Evolutionary conservation across 2,329 filamentous ascomycete genomes (phyloP), one percentile per base, ranked within the genome.

Genomic region (Aureobasidium zeae): DNA sequence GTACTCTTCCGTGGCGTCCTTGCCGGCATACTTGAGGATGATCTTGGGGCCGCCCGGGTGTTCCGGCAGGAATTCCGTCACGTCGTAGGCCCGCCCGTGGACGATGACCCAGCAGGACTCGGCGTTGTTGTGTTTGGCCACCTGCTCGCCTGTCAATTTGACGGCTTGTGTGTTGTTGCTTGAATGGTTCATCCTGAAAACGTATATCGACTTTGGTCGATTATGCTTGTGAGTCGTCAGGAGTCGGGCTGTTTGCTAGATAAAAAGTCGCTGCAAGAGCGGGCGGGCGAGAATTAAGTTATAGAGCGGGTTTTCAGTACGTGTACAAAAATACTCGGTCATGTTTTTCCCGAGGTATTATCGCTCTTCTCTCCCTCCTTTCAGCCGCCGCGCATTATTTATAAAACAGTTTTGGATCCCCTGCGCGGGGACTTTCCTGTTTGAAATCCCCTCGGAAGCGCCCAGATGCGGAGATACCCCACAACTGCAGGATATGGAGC

Each of bases 1-100:
- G 64, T 85, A 95, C 58, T 86, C 86, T 61, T 88, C 84, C 25
- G 87, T 93, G 28, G 87, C 87, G 70, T 95, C 88, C 71, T 89
- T 93, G 55, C 88, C 87, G 21, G 88, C 88, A 66, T 95, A 94
- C 68, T 94, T 94, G 52, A 98, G 75, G 57, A 98, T 96, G 62
- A 96, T 93, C 60, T 89, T 91, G 52, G 79, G 74, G 26, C 86
- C 88, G 49, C 88, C 88, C 17, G 88, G 88, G 58, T 94, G 87
- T 63, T 94, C 86, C 21, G 83, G 82, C n/a, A 93, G 65, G 61
- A 91, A 91, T 33, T 88, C 84, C 5, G 86, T 91, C 48, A 93
- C 84, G 70, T 93, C 86, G 41, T 49, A 91, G 46, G 81, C 85
- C 65, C 84, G 83, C 48, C 85, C 84, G 65, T 93, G 84, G 48